A percentile compares a stretch with the other conserved stretches of the same genome.
Evolutionary conservation across 2,329 filamentous ascomycete genomes (phyloP).

Genomic region (Hypoxylon sp.): DNA sequence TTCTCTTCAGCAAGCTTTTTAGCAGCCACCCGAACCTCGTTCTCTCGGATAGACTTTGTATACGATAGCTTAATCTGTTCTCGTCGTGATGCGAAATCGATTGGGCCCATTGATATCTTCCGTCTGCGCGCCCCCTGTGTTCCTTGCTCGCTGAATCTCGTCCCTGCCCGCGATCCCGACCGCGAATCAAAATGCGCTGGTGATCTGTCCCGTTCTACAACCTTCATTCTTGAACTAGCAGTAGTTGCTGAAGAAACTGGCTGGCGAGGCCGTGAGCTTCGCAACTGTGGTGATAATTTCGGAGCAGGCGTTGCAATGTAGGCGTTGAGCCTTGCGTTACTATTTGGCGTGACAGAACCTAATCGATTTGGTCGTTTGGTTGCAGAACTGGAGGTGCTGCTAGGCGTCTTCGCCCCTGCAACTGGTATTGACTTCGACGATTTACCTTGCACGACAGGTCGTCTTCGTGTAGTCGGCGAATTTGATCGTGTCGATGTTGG

Average conservation of each 20-base stretch:
- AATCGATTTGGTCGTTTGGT: conserved; percentile 60
- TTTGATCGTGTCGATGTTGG: conserved; percentile 69
- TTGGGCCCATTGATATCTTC: conserved; percentile 76
- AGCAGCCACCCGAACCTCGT: conserved; percentile 69
- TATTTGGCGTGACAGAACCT: conserved; percentile 63
- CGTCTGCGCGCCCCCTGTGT: conserved; percentile 58
- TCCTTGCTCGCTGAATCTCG: conserved; percentile 58
- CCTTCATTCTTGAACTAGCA: conserved; percentile 77
- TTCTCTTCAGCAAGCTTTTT: conserved; percentile 68
- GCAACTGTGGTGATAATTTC: conserved; percentile 82
- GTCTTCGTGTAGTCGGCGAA: conserved; percentile 66
- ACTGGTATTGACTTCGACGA: conserved; percentile 55
- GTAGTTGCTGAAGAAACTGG: conserved; percentile 82
- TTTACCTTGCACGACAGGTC: conserved; percentile 60
- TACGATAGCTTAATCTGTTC: conserved; percentile 89
- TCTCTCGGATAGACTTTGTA: conserved; percentile 84
- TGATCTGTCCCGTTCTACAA: conserved; percentile 69
- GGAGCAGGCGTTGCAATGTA: conserved; percentile 79
- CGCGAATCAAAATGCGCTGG: conserved; percentile 55
- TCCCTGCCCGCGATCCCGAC: conserved; percentile 54
- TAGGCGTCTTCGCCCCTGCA: conserved; percentile 62
- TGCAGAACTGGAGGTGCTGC: conserved; percentile 51
- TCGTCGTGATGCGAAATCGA: conserved; percentile 87
- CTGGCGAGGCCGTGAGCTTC: conserved; percentile 85
- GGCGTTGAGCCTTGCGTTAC: conserved; percentile 75